These are phyloP conservation scores for Aphanomyces cochlioides DNA, from an alignment of 352 stramenopile genomes.

Conservation along the genomic window DNA sequence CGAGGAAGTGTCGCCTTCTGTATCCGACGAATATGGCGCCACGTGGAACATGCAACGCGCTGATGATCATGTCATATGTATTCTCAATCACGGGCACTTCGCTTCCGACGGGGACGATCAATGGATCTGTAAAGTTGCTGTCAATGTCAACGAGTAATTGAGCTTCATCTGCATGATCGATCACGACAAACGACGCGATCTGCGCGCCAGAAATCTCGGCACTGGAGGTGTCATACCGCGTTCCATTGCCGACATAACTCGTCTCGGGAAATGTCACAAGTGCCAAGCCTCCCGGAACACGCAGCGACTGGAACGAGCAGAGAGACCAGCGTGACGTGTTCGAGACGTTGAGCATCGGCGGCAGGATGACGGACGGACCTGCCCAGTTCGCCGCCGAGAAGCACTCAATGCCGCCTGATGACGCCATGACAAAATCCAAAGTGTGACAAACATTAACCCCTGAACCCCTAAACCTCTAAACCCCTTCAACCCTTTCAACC, in stretches of 20 bases:
- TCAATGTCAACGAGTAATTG: background rate
- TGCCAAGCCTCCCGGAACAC: background rate
- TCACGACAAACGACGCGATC: background rate
- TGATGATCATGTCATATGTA: background rate
- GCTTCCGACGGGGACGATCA: background rate
- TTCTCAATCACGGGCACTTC: background rate
- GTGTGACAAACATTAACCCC: no score
- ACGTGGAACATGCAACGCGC: background rate
- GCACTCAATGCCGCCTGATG: slow-evolving; percentile 9
- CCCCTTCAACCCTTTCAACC: no score
- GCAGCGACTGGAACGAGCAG: slow-evolving; percentile 4
- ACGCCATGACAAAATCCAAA: background rate
- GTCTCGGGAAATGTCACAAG: background rate
- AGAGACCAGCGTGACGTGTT: background rate
- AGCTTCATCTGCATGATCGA: background rate
- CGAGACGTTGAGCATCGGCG: slow-evolving; percentile 3
- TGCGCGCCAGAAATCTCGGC: background rate
- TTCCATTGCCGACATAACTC: background rate
- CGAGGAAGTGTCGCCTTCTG: slow-evolving; percentile 1
- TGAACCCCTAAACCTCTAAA: no score
- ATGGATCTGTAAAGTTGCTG: background rate
- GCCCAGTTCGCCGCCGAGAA: slow-evolving; percentile 1
- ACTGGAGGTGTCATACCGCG: background rate
- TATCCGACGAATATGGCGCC: slow-evolving; percentile 3
- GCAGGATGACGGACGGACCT: background rate